Conservation (phyloP, 768 basidiomycete genomes). For the Chalciporus chontae region DNA sequence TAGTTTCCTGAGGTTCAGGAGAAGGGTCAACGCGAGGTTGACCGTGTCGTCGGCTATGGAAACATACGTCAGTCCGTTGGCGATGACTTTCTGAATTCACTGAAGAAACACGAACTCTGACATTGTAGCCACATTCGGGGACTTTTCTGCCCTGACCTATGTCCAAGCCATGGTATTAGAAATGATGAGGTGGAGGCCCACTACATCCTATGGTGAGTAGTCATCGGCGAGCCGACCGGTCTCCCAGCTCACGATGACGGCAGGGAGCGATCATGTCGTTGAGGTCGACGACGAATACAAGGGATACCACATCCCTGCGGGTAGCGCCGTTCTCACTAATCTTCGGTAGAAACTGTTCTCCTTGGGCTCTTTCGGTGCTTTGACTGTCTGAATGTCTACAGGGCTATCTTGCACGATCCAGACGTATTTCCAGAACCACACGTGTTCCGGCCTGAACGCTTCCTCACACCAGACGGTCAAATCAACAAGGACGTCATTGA, state of each 20-base stretch:
- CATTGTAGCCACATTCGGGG: slow-evolving; percentile 1
- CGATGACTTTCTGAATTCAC: not conserved
- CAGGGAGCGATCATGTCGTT: slow-evolving; percentile 1
- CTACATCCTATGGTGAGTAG: slow-evolving; percentile 1
- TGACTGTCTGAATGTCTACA: not conserved
- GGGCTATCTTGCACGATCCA: slow-evolving; percentile 51
- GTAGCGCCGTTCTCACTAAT: slow-evolving; percentile 1
- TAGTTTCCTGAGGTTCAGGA: slow-evolving; percentile 3
- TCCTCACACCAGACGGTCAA: slow-evolving; percentile 2
- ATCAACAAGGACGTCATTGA: slow-evolving; percentile 2
- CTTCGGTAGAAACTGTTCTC: not conserved
- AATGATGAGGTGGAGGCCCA: slow-evolving; percentile 7
- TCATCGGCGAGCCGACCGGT: too few species aligned
- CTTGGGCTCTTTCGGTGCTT: not conserved
- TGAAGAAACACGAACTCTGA: not conserved
- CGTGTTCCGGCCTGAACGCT: slow-evolving; percentile 53
- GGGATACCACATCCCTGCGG: slow-evolving; percentile 1
- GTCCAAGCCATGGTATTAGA: slow-evolving; percentile 6
- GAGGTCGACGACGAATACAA: slow-evolving; percentile 5
- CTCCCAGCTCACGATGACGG: not conserved
- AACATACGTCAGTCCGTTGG: slow-evolving; percentile 3
- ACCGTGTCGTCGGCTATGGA: not conserved
- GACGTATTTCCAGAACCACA: slow-evolving; percentile 52
- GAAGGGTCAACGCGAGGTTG: slow-evolving; percentile 2
- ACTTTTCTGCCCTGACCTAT: slow-evolving; percentile 1